Percentiles rank a stretch among this genome's conserved stretches.
Evolutionary conservation across 768 basidiomycete species (phyloP).

Genomic region (Basidioascus undulatus): DNA sequence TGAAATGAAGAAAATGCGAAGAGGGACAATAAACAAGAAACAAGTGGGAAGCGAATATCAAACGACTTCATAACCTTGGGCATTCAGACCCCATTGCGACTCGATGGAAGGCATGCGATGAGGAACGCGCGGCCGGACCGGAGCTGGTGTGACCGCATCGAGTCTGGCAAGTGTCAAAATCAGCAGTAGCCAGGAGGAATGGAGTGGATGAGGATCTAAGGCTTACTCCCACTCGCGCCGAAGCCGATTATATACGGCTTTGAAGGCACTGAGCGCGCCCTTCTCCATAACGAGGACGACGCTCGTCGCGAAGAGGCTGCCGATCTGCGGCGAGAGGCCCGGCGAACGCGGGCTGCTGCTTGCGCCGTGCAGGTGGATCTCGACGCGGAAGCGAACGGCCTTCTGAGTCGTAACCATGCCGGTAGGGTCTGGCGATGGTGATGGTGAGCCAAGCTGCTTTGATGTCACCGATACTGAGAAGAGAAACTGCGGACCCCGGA

Average conservation of each 20-base stretch:
- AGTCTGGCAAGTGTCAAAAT: too few relatives aligned
- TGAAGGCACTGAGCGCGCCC: slow-evolving; percentile 63
- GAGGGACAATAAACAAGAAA: too few relatives aligned
- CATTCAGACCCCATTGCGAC: too few relatives aligned
- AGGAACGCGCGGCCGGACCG: too few relatives aligned
- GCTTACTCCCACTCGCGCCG: slow-evolving; percentile 40
- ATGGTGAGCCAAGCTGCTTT: background rate
- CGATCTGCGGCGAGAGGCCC: background rate
- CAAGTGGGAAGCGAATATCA: too few relatives aligned
- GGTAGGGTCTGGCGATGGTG: slow-evolving; percentile 23
- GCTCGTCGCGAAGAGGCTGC: slow-evolving; percentile 28
- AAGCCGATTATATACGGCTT: slow-evolving; percentile 40
- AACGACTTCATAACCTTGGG: too few relatives aligned
- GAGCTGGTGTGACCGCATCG: too few relatives aligned
- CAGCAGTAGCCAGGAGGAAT: too few relatives aligned
- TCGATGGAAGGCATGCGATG: too few relatives aligned
- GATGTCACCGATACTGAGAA: background rate
- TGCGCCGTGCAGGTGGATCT: slow-evolving; percentile 29
- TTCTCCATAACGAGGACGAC: slow-evolving; percentile 58
- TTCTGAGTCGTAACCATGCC: slow-evolving; percentile 35
- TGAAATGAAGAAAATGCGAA: too few relatives aligned
- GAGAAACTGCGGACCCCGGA: slow-evolving; percentile 19
- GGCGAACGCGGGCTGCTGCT: slow-evolving; percentile 11
- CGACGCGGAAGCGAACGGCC: slow-evolving; percentile 58
- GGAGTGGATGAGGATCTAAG: too few relatives aligned